Evolutionary conservation across 1,284 basidiomycete species (phyloP).

Genomic region (Malassezia japonica): DNA sequence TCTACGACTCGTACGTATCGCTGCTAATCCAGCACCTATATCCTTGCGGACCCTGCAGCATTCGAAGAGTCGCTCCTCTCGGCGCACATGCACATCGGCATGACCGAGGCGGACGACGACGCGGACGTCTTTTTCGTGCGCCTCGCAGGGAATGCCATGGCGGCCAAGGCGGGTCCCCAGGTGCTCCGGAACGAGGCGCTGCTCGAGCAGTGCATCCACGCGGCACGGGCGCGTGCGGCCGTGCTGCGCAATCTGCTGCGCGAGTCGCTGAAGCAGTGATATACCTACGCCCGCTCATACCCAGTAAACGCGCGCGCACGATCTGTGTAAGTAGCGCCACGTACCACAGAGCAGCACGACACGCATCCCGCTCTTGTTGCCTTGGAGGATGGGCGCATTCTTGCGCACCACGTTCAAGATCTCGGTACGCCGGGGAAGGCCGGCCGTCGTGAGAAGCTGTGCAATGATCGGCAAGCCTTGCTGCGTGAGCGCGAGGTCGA

Average conservation of each 20-base stretch:
- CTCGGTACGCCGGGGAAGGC: conserved; percentile 23
- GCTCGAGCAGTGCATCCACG: conserved; percentile 5
- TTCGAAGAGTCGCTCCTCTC: conserved; percentile 75
- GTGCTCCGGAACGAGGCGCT: background rate
- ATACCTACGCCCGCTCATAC: conserved; percentile 22
- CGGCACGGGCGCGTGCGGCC: conserved; percentile 6
- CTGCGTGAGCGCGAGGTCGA: conserved; percentile 37
- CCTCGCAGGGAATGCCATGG: background rate
- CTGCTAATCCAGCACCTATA: conserved; percentile 51
- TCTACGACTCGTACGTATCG: conserved; percentile 55
- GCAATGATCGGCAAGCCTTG: conserved; percentile 45
- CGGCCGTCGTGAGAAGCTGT: conserved; percentile 40
- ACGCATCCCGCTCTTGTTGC: conserved; percentile 43
- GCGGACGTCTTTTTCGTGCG: conserved; percentile 4
- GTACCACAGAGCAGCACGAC: conserved; percentile 40
- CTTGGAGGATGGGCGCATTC: conserved; percentile 41
- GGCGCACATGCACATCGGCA: conserved; percentile 23
- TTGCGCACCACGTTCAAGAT: conserved; percentile 40
- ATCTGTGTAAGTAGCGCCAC: conserved; percentile 18
- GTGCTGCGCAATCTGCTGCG: background rate
- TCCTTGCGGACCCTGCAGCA: conserved; percentile 72
- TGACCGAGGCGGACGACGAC: conserved; percentile 9
- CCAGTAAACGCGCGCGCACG: conserved; percentile 42
- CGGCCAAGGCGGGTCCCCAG: background rate
- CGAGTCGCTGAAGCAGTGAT: conserved; percentile 1